These are phyloP conservation scores for Cryptococcus sp. DNA, from an alignment of 1,284 basidiomycete genomes.

Conservation along the genomic window DNA sequence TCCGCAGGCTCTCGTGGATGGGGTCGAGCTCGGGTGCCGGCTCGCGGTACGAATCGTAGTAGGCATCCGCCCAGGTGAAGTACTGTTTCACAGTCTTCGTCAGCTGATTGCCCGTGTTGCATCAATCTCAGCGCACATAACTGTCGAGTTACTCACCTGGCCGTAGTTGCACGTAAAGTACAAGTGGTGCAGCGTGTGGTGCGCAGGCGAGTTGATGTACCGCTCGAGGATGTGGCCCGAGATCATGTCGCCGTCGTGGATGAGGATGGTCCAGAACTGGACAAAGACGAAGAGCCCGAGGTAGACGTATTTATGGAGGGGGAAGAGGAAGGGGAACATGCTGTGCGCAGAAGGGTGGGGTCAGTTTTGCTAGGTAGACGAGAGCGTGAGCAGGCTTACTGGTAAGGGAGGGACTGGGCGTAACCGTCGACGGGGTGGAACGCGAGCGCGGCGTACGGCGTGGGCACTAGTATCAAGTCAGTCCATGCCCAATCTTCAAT, in stretches of 20 bases:
- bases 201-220: conserved; percentile 91
- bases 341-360: conserved; percentile 11
- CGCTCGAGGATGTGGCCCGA: conserved; percentile 85
- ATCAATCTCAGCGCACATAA: too few species aligned
- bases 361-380: conserved; percentile 2
- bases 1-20: conserved; percentile 58
- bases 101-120: background rate
- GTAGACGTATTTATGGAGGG: conserved; percentile 79
- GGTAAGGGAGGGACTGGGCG: conserved; percentile 89
- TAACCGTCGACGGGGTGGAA: conserved; percentile 98
- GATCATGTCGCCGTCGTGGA: conserved; percentile 99
- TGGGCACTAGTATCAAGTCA: conserved; percentile 66
- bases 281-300: conserved; percentile 80
- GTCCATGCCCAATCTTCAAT: background rate
- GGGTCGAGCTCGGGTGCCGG: conserved; percentile 83
- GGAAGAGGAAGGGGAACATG: conserved; percentile 86
- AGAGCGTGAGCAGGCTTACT: conserved; percentile 48
- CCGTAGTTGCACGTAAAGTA: conserved; percentile 97
- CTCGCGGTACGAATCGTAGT: conserved; percentile 79
- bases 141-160: conserved; percentile 60
- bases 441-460: conserved; percentile 93
- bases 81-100: conserved; percentile 55
- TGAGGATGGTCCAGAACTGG: conserved; percentile 90
- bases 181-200: conserved; percentile 93
- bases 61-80: conserved; percentile 91